Evolutionary conservation across 768 basidiomycete species (phyloP), one percentile per base, ranked within the genome.

Genomic region (Naganishia vishniacii): DNA sequence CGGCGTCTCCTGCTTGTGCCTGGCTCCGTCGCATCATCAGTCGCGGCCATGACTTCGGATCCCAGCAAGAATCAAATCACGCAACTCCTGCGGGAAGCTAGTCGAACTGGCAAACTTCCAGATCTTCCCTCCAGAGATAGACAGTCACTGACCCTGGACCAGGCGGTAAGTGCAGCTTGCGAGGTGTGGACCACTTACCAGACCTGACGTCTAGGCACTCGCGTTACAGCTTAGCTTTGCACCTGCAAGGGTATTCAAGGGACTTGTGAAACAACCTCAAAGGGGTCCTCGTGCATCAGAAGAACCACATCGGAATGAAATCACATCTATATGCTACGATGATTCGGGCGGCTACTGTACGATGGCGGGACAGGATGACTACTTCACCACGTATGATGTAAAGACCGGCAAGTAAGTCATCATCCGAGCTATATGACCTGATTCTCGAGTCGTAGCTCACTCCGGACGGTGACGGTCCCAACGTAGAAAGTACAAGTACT

Each of bases 301-400:
- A 72, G 53, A 56, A n/a, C 23, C 37, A 56, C 34, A 15, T 69
- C 25, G 44, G 73, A 78, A 60, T 61, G 75, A 64, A 73, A 78
- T 93, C 61, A 94, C 91, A 1, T 88, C 89, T 15, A 84, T 97
- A 59, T 82, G 83, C 37, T 98, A 97, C 73, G 94, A 98, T 73
- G 90, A 94, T 75, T 81, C 84, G 73, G 95, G 95, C 1, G 89
- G 92, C 69, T 83, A 83, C 64, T 77, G 94, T 46, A 81, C 98
- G 53, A 94, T 91, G 9, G 88, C 89, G 0, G 87, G 82, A 18
- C 91, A 95, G 75, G 95, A 98, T 73, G 94, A 97, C 79, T 86
- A 85, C 0, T 92, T 98, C 78, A 82, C 89, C 46, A 71, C 95
- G 67, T 98, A 90, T 74, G 91, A 83, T 74, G 89, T 86, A 73